Conservation (phyloP, 139 green algal species). For the Astrephomene gubernaculifera region DNA sequence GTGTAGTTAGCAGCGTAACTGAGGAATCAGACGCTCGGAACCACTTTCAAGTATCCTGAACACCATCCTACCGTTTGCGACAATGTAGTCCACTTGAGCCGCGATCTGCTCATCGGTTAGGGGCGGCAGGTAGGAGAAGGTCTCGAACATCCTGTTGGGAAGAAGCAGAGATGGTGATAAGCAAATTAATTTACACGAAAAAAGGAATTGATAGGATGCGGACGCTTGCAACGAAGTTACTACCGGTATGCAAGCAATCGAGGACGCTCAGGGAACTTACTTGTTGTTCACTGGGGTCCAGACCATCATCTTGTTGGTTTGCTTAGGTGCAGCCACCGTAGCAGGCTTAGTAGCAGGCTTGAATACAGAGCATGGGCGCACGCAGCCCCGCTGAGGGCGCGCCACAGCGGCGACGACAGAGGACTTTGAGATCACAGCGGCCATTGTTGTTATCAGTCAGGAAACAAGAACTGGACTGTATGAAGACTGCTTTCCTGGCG, state of each 20-base stretch:
- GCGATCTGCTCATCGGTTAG: conserved; percentile 92
- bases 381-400: conserved; percentile 4
- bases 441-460: no score
- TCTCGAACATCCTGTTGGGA: conserved; percentile 94
- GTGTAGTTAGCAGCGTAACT: no score
- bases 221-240: no score
- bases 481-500: no score
- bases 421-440: conserved; percentile 47
- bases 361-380: conserved; percentile 36
- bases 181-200: no score
- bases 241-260: background rate
- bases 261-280: conserved; percentile 62
- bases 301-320: conserved; percentile 72
- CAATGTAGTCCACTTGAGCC: conserved; percentile 96
- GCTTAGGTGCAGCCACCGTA: conserved; percentile 57
- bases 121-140: conserved; percentile 98
- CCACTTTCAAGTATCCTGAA: background rate
- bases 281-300: conserved; percentile 90
- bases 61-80: conserved; percentile 77
- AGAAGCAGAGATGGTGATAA: background rate
- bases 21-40: no score
- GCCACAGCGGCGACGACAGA: conserved; percentile 18
- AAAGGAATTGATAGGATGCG: no score
- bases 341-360: conserved; percentile 47
- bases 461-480: no score